Percentiles rank a stretch among this genome's conserved stretches.
Conservation (phyloP, 169 alveolate species). For the Besnoitia besnoiti region DNA sequence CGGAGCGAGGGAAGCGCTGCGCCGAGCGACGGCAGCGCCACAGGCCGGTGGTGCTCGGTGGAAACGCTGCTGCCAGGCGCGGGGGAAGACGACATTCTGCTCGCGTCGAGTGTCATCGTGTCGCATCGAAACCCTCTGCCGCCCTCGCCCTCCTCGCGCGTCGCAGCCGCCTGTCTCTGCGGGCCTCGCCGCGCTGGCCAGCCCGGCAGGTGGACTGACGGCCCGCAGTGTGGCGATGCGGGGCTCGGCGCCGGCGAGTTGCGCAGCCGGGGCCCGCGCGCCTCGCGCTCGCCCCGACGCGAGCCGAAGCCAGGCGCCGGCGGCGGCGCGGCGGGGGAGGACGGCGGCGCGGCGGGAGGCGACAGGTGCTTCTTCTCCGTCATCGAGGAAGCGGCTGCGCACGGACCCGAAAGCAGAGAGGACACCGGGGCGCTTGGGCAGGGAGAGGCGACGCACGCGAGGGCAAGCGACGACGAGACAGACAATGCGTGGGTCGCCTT, state of each 20-base stretch:
- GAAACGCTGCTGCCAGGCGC: constrained; percentile 24
- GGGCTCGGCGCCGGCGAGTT: background rate
- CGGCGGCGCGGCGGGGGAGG: background rate
- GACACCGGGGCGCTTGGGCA: background rate
- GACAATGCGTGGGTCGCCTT: constrained; percentile 12
- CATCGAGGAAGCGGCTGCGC: no score
- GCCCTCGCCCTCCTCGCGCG: background rate
- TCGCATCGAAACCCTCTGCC: background rate
- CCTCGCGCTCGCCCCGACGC: background rate
- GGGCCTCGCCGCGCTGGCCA: background rate
- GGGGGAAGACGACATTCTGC: constrained; percentile 2
- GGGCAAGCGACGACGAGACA: background rate
- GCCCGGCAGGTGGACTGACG: background rate
- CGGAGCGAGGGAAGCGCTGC: constrained; percentile 33
- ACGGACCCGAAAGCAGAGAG: background rate
- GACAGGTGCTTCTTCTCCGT: background rate
- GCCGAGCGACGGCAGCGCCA: constrained; percentile 36
- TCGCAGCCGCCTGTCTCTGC: background rate
- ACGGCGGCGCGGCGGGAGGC: background rate
- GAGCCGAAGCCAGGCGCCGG: background rate
- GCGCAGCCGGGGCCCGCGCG: background rate
- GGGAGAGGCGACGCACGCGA: background rate
- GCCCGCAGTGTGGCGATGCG: no score
- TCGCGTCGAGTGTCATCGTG: constrained; percentile 7
- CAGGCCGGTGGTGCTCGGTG: background rate